A percentile compares a stretch with the other conserved stretches of the same genome.
Conservation (phyloP, 2,329 filamentous ascomycete species). For the Neofusicoccum cordaticola region DNA sequence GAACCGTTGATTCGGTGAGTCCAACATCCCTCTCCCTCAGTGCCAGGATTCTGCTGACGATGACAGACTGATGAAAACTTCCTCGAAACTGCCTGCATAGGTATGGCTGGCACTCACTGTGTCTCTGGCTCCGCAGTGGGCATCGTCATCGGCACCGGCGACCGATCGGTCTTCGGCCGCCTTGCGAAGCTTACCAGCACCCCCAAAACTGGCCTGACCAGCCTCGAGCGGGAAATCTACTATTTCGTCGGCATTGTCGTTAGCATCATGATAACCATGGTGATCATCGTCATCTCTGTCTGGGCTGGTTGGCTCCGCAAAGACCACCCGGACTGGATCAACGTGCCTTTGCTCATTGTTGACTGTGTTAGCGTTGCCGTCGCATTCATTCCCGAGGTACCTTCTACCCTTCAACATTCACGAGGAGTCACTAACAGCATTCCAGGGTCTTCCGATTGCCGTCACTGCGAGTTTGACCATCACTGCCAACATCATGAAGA, state of each 20-base stretch:
- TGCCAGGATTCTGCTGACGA: neutral
- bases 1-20: slow-evolving; percentile 54
- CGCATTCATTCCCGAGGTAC: slow-evolving; percentile 68
- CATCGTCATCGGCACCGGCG: slow-evolving; percentile 69
- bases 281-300: slow-evolving; percentile 62
- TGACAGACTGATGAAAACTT: slow-evolving; percentile 62
- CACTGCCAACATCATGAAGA: slow-evolving; percentile 71
- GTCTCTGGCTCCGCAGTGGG: slow-evolving; percentile 65
- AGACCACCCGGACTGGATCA: slow-evolving; percentile 67
- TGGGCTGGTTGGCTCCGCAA: slow-evolving; percentile 71
- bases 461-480: slow-evolving; percentile 65
- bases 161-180: slow-evolving; percentile 71
- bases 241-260: slow-evolving; percentile 72
- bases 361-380: slow-evolving; percentile 68
- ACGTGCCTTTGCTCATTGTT: slow-evolving; percentile 69
- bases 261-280: slow-evolving; percentile 63
- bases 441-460: slow-evolving; percentile 31
- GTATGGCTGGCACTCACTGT: slow-evolving; percentile 76
- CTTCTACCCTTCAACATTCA: neutral
- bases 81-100: slow-evolving; percentile 73
- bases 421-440: neutral
- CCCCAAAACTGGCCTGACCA: slow-evolving; percentile 65
- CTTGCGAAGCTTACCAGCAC: slow-evolving; percentile 69
- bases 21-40: too few relatives aligned
- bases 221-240: slow-evolving; percentile 69